Evolutionary conservation across 768 basidiomycete species (phyloP).

Genomic region (Pulveroboletus sp.): DNA sequence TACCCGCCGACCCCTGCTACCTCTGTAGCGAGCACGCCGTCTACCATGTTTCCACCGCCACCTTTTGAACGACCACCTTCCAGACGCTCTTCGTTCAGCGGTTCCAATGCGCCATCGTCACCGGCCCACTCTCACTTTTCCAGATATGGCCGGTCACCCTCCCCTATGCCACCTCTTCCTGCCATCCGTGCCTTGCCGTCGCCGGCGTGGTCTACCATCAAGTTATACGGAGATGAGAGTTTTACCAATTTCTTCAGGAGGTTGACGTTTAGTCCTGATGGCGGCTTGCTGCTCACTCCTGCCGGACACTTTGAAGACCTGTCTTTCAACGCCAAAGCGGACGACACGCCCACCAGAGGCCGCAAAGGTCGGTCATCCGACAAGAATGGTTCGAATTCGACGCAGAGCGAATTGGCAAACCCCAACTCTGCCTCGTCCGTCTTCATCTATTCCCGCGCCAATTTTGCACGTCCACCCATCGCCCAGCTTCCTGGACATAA

Average conservation of each 20-base stretch:
- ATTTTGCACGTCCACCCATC: slow-evolving; percentile 88
- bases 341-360: slow-evolving; percentile 49
- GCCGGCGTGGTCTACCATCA: slow-evolving; percentile 62
- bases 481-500: slow-evolving; percentile 96
- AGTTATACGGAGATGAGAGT: slow-evolving; percentile 92
- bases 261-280: slow-evolving; percentile 92
- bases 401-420: slow-evolving; percentile 30
- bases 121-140: slow-evolving; percentile 53
- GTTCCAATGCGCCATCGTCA: slow-evolving; percentile 75
- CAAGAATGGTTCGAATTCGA: slow-evolving; percentile 24
- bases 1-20: slow-evolving; percentile 60
- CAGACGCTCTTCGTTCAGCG: slow-evolving; percentile 63
- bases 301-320: slow-evolving; percentile 98
- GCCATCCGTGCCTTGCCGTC: slow-evolving; percentile 76
- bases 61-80: slow-evolving; percentile 64
- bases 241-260: slow-evolving; percentile 95
- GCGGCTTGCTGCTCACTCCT: slow-evolving; percentile 87
- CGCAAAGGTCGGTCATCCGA: slow-evolving; percentile 51
- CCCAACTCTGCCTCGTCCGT: slow-evolving; percentile 57
- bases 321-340: slow-evolving; percentile 43
- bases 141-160: slow-evolving; percentile 78
- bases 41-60: slow-evolving; percentile 40
- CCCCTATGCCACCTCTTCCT: slow-evolving; percentile 89
- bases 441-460: slow-evolving; percentile 93
- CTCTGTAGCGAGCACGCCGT: slow-evolving; percentile 66